These are phyloP conservation scores for Pisolithus tinctorius DNA, from an alignment of 768 basidiomycete species.

Conservation along the genomic window DNA sequence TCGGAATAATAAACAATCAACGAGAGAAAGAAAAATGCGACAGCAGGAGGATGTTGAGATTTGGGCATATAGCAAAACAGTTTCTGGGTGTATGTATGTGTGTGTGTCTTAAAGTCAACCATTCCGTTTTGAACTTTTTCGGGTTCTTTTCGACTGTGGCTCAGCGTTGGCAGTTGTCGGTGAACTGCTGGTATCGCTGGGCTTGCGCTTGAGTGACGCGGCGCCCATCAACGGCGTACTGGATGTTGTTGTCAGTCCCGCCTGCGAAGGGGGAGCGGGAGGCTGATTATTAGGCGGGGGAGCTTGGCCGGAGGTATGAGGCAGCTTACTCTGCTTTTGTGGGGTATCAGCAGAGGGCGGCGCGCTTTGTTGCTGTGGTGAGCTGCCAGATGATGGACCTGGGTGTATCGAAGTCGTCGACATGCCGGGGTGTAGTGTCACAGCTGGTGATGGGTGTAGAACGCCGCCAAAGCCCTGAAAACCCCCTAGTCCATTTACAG, in stretches of 20 bases:
- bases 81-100: conserved; percentile 9
- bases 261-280: conserved; percentile 34
- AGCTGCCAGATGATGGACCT: conserved; percentile 31
- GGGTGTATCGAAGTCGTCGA: conserved; percentile 45
- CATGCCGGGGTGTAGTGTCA: conserved; percentile 39
- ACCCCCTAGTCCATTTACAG: conserved; percentile 12
- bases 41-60: conserved; percentile 1
- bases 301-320: conserved; percentile 37
- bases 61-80: conserved; percentile 3
- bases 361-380: conserved; percentile 43
- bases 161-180: conserved; percentile 44
- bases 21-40: conserved; percentile 15
- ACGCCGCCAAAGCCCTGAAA: conserved; percentile 18
- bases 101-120: conserved; percentile 18
- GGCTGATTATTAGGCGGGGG: conserved; percentile 35
- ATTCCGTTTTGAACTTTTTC: conserved; percentile 49
- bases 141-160: conserved; percentile 44
- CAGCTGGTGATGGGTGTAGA: conserved; percentile 20
- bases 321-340: conserved; percentile 56
- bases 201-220: conserved; percentile 52
- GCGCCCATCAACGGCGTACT: conserved; percentile 32
- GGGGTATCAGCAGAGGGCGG: conserved; percentile 47
- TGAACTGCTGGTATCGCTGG: conserved; percentile 35
- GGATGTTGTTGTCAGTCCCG: conserved; percentile 35
- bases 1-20: background rate